phyloP scores from a whole-genome alignment of 805 yeast species.

The Teunomyces panamensis region DNA sequence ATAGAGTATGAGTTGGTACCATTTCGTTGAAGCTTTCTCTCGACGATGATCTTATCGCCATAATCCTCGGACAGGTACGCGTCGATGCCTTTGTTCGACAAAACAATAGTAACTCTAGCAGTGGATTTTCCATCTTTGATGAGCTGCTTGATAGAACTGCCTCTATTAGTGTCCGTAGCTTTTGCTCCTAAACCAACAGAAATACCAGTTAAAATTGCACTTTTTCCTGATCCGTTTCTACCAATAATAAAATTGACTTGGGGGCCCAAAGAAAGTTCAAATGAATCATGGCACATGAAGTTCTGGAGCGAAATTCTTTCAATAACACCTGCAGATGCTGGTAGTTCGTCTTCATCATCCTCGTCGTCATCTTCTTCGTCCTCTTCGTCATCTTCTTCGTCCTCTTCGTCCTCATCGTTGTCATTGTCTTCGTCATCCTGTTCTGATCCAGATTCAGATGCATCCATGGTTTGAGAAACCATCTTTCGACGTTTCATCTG shows the following conservation, averaged over 20 bases:
- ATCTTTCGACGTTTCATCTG: constrained; percentile 2
- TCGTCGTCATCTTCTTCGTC: constrained; percentile 16
- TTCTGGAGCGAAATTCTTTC: constrained; percentile 60
- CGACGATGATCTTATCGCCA: constrained; percentile 70
- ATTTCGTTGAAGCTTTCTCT: constrained; percentile 57
- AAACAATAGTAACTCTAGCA: constrained; percentile 63
- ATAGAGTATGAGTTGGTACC: constrained; percentile 55
- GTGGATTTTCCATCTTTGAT: constrained; percentile 73
- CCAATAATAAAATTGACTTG: constrained; percentile 85
- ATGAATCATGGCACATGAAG: constrained; percentile 88
- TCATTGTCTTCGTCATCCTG: not conserved
- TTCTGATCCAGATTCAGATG: not conserved
- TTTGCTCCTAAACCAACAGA: constrained; percentile 86
- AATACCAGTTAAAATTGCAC: constrained; percentile 84
- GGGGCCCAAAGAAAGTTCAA: constrained; percentile 72
- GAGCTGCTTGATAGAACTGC: constrained; percentile 62
- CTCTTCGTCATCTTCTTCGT: constrained; percentile 13
- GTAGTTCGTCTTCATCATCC: constrained; percentile 11
- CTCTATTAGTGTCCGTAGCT: constrained; percentile 85
- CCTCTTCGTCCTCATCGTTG: constrained; percentile 7
- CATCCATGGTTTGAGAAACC: constrained; percentile 6
- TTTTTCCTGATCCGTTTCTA: constrained; percentile 87
- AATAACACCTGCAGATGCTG: constrained; percentile 63
- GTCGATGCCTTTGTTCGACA: constrained; percentile 64
- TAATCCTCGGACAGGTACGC: constrained; percentile 61